Evolutionary conservation across 495 filamentous ascomycete genomes (phyloP).

Genomic region (Penicillium bialowiezense): DNA sequence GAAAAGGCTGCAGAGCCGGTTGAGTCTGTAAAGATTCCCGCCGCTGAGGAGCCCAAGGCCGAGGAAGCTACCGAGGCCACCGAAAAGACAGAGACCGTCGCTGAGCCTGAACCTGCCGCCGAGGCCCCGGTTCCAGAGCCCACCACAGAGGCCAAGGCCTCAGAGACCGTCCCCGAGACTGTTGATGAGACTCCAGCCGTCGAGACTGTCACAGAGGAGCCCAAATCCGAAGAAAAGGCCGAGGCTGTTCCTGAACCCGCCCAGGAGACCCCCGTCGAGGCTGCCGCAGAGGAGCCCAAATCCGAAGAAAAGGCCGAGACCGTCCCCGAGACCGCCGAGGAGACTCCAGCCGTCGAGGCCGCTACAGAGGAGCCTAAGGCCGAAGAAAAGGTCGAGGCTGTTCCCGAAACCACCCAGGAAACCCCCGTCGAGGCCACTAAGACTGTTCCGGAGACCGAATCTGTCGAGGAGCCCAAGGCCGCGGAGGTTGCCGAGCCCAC

Average conservation of each 20-base stretch:
- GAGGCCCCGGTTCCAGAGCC: no score
- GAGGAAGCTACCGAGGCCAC: slow-evolving; percentile 5
- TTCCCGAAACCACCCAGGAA: slow-evolving; percentile 4
- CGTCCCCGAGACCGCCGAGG: slow-evolving; percentile 1
- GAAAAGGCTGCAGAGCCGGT: not conserved
- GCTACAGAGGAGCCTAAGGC: slow-evolving; percentile 8
- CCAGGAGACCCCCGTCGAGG: slow-evolving; percentile 6
- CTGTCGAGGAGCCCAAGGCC: slow-evolving; percentile 7
- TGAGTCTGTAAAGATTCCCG: not conserved
- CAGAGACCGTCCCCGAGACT: not conserved
- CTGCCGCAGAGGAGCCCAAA: slow-evolving; percentile 7
- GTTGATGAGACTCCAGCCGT: slow-evolving; percentile 1
- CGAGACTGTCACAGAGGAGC: slow-evolving; percentile 10
- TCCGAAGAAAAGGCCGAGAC: slow-evolving; percentile 5
- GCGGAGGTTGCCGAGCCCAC: not conserved
- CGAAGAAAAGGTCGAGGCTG: not conserved
- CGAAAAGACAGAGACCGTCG: not conserved
- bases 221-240: not conserved
- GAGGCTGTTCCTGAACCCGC: not conserved
- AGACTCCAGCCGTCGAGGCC: slow-evolving; percentile 2
- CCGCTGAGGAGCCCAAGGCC: slow-evolving; percentile 1
- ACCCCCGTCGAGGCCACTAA: slow-evolving; percentile 3
- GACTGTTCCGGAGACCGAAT: no score
- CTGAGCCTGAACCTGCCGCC: slow-evolving; percentile 1
- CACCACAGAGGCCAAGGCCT: no score